Evolutionary conservation across 805 yeast species (phyloP), one percentile per base, ranked within the genome.

Genomic region (Pichia sporocuriosa): DNA sequence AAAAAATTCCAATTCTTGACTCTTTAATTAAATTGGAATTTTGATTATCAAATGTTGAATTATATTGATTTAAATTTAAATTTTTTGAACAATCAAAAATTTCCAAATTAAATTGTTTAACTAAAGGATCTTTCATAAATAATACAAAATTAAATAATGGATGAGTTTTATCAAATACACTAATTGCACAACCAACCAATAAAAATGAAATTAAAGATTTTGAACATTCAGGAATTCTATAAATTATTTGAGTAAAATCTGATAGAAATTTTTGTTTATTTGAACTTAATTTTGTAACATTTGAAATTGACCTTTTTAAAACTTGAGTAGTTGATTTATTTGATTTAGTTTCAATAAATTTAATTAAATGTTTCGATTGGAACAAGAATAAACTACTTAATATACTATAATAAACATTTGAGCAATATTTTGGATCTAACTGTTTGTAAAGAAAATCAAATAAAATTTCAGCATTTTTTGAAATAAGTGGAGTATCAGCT

Each of bases 391-490:
- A 43, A 15, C 60, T 47, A 7, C 69, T 59, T 24, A 68, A 53
- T 35, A 67, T 54, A 27, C 53, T 58, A 48, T 54, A 59, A 9
- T 61, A 40, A 13, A 63, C 32, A 51, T 52, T 51, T 39, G 58
- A 41, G 50, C 54, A 50, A 41, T 56, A 42, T 43, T 55, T 46
- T 48, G 48, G 42, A 42, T 62, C 72, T 4, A 61, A 47, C 7
- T 52, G 41, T 32, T 54, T 57, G 35, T 52, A 46, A 6, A 63
- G 35, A n/a, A 54, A 50, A 27, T 68, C 73, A 48, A 68, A 67
- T n/a, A 68, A 42, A 0, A 50, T 28, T 19, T 64, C 69, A 6
- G 62, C 61, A 36, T 58, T 60, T 22, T 50, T 36, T 3, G 50
- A 30, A 5, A 57, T 26, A 1, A 35, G 17, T 5, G 40, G 21